Evolutionary conservation across 2,329 filamentous ascomycete genomes (phyloP), one percentile per base, ranked within the genome.

Genomic region (Xylariales sp.): DNA sequence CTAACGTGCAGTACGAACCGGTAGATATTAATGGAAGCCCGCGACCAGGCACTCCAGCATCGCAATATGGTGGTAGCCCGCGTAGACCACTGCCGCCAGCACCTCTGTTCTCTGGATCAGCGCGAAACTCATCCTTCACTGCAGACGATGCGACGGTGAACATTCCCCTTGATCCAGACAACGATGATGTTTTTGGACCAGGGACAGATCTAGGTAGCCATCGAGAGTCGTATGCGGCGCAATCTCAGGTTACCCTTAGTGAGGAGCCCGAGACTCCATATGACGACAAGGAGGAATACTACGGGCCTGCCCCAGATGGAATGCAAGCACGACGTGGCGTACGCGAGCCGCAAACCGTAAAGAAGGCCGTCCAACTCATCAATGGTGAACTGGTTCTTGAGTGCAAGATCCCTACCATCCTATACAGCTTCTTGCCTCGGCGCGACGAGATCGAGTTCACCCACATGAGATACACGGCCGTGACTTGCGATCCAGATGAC

Each of bases 331-430:
- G 93, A 42, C 79, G 93, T 55, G 93, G 93, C 43, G 88, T 91
- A 20, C 81, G 91, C 50, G 78, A 85, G 21, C 88, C 88, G 3
- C 88, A 95, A 55, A 91, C 91, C 79, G 80, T 85, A 9, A 93
- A 84, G 65, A 95, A 95, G 59, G 91, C 97, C 63, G 93, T 98
- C 41, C 84, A 88, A 55, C 78, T 98, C 32, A 94, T 97, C 74
- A 97, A 98, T 59, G 93, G 93, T 58, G 91, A 98, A 66, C 82
- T 98, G 40, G 91, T 98, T 44, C 74, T 98, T 34, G 93, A 98
- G 69, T 97, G 93, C 74, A 98, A 98, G 68, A 98, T 98, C 51
- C 93, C 94, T 1, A 98, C 93, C 1, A 98, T 97, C 52, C 73
- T 98, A 29, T 94, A 97, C 76, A 95, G 89, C 61, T 98, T 98